Base-by-base conservation (phyloP, 108 stramenopile genomes). In the Cyclotella kingstonii region DNA sequence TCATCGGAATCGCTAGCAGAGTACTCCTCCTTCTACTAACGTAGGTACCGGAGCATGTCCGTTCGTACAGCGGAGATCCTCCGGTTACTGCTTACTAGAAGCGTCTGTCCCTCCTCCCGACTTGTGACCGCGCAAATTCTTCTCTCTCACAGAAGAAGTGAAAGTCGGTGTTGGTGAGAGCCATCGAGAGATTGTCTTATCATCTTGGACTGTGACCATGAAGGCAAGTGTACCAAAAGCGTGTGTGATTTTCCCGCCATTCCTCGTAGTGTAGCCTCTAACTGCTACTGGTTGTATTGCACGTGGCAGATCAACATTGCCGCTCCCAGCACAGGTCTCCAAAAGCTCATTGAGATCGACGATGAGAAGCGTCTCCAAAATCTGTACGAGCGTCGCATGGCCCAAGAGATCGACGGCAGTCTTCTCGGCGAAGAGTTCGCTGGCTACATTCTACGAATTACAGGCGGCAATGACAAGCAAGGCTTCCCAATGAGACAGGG, bases 401-500 rank as follows among this genome's bases (percentile, higher is more conserved):
- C 97, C 51, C 96, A 98, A 71, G 97, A 98, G 74, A 86, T 99
- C 65, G 95, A 96, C 40, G 98, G 97, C 31, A 71, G 73, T 38
- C 83, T 89, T 57, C 86, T 99, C 49, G 98, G 98, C 15, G 98
- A 99, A 30, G 97, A 99, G 80, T 99, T 96, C 81, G 86, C 92
- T 35, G 98, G 97, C 54, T 99, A 95, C 79, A 79, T 98, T 70
- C 83, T 99, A 76, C 95, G 95, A 63, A 96, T 99, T 75, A 87
- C 95, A 29, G 98, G 98, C 54, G 98, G 98, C 48, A 98, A 97
- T 78, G 98, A 99, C 85, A 99, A 99, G 89, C 97, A 99, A 86
- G 98, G 98, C 39, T 99, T 99, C 86, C 97, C 98, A 77, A 99
- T 99, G 98, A 96, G 95, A 87, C 98, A 99, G 84, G 98, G 98